Conservation (phyloP, 2,329 filamentous ascomycete species). For the Didymella arachidicola region DNA sequence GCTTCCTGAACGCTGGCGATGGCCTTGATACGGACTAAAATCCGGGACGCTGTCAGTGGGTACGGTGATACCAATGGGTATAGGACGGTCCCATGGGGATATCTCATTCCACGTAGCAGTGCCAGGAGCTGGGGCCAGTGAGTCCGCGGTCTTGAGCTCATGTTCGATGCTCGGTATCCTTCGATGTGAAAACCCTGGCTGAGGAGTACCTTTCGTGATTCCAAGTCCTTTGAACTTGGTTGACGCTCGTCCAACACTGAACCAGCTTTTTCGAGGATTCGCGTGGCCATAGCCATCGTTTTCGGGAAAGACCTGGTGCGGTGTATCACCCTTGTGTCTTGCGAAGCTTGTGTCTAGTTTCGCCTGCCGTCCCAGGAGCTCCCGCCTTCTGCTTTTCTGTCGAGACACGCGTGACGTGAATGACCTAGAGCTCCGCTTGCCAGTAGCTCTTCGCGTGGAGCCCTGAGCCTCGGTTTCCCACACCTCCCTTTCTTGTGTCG, state of each 20-base stretch:
- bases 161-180: slow-evolving; percentile 27
- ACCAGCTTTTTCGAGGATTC: slow-evolving; percentile 41
- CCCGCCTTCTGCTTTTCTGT: slow-evolving; percentile 66
- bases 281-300: slow-evolving; percentile 33
- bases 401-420: slow-evolving; percentile 49
- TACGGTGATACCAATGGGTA: slow-evolving; percentile 74
- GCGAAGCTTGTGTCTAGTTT: slow-evolving; percentile 73
- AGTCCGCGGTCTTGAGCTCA: slow-evolving; percentile 41
- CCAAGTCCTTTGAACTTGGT: slow-evolving; percentile 46
- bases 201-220: slow-evolving; percentile 47
- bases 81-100: slow-evolving; percentile 74
- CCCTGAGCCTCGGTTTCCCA: slow-evolving; percentile 40
- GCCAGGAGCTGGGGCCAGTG: slow-evolving; percentile 40
- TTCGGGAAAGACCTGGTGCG: slow-evolving; percentile 56
- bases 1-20: slow-evolving; percentile 49
- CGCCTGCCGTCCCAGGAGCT: slow-evolving; percentile 66
- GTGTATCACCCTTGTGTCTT: slow-evolving; percentile 53
- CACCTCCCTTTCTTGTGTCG: slow-evolving; percentile 25
- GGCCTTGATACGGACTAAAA: slow-evolving; percentile 43
- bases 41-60: slow-evolving; percentile 62
- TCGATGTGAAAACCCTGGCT: slow-evolving; percentile 32
- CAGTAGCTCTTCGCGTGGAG: slow-evolving; percentile 37
- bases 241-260: slow-evolving; percentile 37
- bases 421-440: slow-evolving; percentile 45
- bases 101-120: slow-evolving; percentile 58